These are phyloP conservation scores for Leptomonas pyrrhocoris DNA, from an alignment of 208 protist genomes.

Conservation along the genomic window DNA sequence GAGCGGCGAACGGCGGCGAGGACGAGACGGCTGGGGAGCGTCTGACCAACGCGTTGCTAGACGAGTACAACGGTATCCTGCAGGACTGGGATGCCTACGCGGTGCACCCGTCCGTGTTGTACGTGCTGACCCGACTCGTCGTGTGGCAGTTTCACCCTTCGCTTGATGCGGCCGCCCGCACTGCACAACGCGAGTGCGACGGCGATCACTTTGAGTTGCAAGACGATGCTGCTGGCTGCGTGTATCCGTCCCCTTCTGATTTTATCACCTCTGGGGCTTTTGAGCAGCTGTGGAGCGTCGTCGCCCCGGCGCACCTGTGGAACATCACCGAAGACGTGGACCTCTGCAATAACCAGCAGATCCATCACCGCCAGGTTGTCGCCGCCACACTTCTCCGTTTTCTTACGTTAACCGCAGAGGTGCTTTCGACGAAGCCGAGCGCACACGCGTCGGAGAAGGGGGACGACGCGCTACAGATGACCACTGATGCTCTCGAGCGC, in stretches of 20 bases:
- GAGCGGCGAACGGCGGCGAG: not conserved
- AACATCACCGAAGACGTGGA: constrained; percentile 76
- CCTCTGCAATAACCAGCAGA: constrained; percentile 77
- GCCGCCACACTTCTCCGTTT: constrained; percentile 75
- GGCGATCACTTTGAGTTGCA: not conserved
- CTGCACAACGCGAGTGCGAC: not conserved
- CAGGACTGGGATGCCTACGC: constrained; percentile 86
- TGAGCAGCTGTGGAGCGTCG: constrained; percentile 84
- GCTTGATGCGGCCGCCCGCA: not conserved
- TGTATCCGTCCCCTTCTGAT: constrained; percentile 44
- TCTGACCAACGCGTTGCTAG: constrained; percentile 64
- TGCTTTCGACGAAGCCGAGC: not conserved
- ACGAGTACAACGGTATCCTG: constrained; percentile 61
- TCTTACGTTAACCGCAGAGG: constrained; percentile 55
- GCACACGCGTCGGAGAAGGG: not conserved
- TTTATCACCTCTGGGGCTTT: constrained; percentile 64
- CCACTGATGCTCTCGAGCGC: constrained; percentile 39
- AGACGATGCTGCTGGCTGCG: not conserved
- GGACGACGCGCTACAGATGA: not conserved
- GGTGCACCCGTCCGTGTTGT: constrained; percentile 75
- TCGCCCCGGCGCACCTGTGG: constrained; percentile 82
- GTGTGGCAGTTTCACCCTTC: constrained; percentile 81
- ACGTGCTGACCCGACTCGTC: constrained; percentile 72
- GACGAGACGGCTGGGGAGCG: constrained; percentile 50
- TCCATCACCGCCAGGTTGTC: constrained; percentile 77